Conservation (phyloP, 345 rosid species). For the Alliaria petiolata region DNA sequence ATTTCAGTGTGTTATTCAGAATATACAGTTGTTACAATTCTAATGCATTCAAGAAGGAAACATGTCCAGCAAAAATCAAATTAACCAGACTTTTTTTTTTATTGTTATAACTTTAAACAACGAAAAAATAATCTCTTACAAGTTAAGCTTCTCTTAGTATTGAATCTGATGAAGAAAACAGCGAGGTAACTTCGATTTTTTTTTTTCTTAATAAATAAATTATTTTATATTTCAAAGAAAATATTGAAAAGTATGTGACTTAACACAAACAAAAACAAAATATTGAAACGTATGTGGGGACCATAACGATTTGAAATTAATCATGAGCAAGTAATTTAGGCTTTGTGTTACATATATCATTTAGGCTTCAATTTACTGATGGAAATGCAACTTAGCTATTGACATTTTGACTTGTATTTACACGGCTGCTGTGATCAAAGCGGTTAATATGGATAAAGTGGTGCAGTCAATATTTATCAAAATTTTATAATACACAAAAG, state of each 20-base stretch:
- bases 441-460: too few relatives aligned
- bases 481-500: too few relatives aligned
- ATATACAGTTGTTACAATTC: neutral
- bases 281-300: neutral
- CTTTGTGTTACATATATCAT: too few relatives aligned
- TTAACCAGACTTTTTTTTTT: neutral
- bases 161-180: neutral
- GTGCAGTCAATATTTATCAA: too few relatives aligned
- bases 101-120: neutral
- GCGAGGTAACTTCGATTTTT: neutral
- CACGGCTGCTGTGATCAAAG: too few relatives aligned
- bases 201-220: neutral
- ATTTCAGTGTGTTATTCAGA: neutral
- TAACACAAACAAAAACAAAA: neutral
- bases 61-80: too few relatives aligned
- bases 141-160: too few relatives aligned
- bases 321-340: neutral
- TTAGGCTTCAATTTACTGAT: too few relatives aligned
- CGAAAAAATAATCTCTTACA: neutral
- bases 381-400: too few relatives aligned
- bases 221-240: too few relatives aligned
- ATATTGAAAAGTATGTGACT: neutral
- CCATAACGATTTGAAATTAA: neutral
- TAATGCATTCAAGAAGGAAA: neutral
- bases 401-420: too few relatives aligned